Base-by-base conservation (phyloP, 306 rosid genomes). In the Sechiopsis laciniata region DNA sequence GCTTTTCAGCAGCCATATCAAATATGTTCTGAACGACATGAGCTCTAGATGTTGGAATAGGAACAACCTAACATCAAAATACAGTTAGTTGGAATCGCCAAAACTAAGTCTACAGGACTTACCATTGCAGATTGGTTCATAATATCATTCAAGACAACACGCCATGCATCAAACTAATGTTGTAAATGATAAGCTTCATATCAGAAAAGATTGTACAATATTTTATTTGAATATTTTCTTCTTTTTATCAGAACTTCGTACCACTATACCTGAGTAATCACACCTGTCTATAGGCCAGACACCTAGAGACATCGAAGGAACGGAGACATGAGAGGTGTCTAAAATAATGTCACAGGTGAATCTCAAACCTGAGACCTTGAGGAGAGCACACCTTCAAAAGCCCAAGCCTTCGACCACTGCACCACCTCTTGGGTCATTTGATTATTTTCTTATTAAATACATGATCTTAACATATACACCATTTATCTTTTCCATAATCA, bases 1-100 rank as follows among this genome's bases (percentile, higher is more conserved):
- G 69, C 88, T 83, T 91, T 57, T 91, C 84, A 75, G 99, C 96
- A 72, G 97, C 99, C 76, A 94, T 85, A 76, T 82, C 90, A 85
- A 94, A 94, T 59, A 77, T 84, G 73, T 85, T 89, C 76, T 87
- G 88, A 76, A 77, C 84, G 77, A 77, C 80, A 75, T 75, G 76
- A 51, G 88, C 87, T 84, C 80, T 91, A 83, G 97, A 82, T 80
- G 86, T 82, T 75, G 95, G 89, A 77, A 94, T 84, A 59, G 99
- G 96, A 79, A 89, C 78, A 26, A 65, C 99, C 99, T 94, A 40
- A 78, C 79, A 85, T 63, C 82, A 78, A 77, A 65, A 73, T 42
- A 75, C 19, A 63, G 5, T 14, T 73, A 56, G 69, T 65, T 50
- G 58, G 42, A 69, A 50, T 48, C 57, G 14, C 73, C 72, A 67